Base-by-base conservation (phyloP, 2,329 filamentous ascomycete species). In the Fusarium sp. region DNA sequence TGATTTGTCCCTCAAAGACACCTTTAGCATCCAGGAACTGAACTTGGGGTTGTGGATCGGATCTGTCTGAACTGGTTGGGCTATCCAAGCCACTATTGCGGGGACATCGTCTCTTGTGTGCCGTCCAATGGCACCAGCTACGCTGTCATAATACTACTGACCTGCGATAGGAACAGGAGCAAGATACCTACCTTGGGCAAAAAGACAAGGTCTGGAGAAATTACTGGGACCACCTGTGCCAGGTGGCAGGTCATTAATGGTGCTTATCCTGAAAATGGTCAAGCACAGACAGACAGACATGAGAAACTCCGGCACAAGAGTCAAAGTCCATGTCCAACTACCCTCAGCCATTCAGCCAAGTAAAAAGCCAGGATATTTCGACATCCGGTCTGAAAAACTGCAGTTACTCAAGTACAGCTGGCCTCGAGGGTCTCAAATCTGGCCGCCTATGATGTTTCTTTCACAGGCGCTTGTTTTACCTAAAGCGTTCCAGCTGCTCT, bases 231-330 rank as follows among this genome's bases (percentile, higher is more conserved):
- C 62, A 69, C 66, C 67, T 64, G 7, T 48, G 63, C 66, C 60
- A 73, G 57, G 71, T 73, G 71, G 71, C 71, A 74, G 54, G 54
- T 57, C 46, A 66, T 69, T 58, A 68, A 68, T 67, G 66, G 62
- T 62, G 63, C 38, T 59, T 28, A 54, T 51, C 46, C 24, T 10
- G 26, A n/a, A 44, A 44, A 42, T 17, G 46, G 33, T 46, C 49
- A 58, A 60, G 49, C 44, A 52, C 46, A 55, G 22, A 49, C 26
- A 52, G 46, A 62, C 36, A 24, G 43, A 26, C 43, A 52, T 36
- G 43, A 53, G 43, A 39, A 28, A 52, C 26, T 18, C 34, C n/a
- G 28, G 18, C 38, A 39, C 49, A 18, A 39, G 40, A 36, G 22
- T 36, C n/a, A 42, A 33, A 24, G 42, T 22, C 20, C 33, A 18